Base-by-base conservation (phyloP, 805 yeast species). In the Starmerella apicola region DNA sequence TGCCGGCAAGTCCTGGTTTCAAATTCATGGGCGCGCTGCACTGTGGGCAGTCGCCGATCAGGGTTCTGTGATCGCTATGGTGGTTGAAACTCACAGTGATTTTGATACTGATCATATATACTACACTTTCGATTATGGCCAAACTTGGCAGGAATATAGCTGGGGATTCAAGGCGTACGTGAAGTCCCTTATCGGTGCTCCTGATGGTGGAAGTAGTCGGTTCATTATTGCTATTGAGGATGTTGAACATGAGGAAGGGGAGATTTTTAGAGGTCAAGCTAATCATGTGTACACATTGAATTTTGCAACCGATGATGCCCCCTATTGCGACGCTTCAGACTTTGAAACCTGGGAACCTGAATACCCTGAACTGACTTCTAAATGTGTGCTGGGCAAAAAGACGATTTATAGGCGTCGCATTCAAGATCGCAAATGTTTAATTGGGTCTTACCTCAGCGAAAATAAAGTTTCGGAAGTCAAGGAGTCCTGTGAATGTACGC, bases 1-100 rank as follows among this genome's bases (percentile, higher is more conserved):
- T 61, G 98, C 91, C 2, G 98, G 98, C 43, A 63, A 74, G 13
- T 71, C 85, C 3, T 88, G 97, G 97, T 72, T 60, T 37, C 94
- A 83, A 59, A 64, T 88, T 21, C 67, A 62, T 43, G 73, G 78
- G 44, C 91, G 93, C 3, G 69, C 74, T 1, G 71, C 73, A 51
- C 79, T 80, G 72, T 91, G 97, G 97, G 97, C 86, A 60, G 91
- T 68, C 59, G 97, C 96, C 47, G 98, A 88, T 59, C 81, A 83
- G 48, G 98, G 98, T 15, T 77, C 94, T 1, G 70, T 91, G 25
- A 60, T 91, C 36, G 83, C 83, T 1, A 57, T 86, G 36, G 88
- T n/a, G n/a, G n/a, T n/a, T n/a, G n/a, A n/a, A n/a, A n/a, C 80
- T 2, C 67, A 74, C 29, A 73, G 71, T 4, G 64, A 60, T 3